A percentile compares a stretch with the other conserved stretches of the same genome.
These are phyloP conservation scores for Leucocoprinus sp. DNA, from an alignment of 768 basidiomycete genomes.

Conservation along the genomic window DNA sequence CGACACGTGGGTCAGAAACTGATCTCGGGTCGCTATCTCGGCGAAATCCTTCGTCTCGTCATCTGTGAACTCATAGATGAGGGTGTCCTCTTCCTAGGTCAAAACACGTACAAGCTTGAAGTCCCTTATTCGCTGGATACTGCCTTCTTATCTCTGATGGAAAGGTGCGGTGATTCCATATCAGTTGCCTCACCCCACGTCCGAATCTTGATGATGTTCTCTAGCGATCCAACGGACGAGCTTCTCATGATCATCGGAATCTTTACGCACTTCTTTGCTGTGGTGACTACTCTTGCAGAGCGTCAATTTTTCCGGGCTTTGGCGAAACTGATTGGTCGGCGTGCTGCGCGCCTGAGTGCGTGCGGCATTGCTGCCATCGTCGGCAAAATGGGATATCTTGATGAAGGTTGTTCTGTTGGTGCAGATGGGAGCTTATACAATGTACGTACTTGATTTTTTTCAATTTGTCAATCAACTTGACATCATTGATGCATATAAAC, in stretches of 20 bases:
- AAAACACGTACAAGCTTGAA: constrained; percentile 98
- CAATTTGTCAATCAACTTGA: neutral
- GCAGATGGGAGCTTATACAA: constrained; percentile 96
- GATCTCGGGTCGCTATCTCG: constrained; percentile 91
- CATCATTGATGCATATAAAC: too few relatives aligned
- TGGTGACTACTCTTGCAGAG: constrained; percentile 94
- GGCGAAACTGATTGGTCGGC: constrained; percentile 79
- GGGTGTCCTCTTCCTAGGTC: constrained; percentile 94
- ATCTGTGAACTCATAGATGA: constrained; percentile 94
- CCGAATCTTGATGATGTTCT: neutral
- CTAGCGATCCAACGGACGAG: constrained; percentile 91
- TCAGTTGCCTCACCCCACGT: neutral
- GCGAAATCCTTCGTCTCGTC: constrained; percentile 93
- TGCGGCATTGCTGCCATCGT: constrained; percentile 98
- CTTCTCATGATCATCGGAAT: constrained; percentile 95
- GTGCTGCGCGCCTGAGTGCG: constrained; percentile 84
- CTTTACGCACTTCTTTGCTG: constrained; percentile 93
- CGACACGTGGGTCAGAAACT: constrained; percentile 55
- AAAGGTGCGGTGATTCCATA: constrained; percentile 46
- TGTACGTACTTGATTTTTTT: constrained; percentile 34
- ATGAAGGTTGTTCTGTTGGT: constrained; percentile 83
- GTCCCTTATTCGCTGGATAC: constrained; percentile 91
- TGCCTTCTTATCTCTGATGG: constrained; percentile 94
- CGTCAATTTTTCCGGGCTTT: constrained; percentile 96
- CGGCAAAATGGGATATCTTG: constrained; percentile 88